Conservation (phyloP, 352 stramenopile species). For the Thraustochytrium striatum region DNA sequence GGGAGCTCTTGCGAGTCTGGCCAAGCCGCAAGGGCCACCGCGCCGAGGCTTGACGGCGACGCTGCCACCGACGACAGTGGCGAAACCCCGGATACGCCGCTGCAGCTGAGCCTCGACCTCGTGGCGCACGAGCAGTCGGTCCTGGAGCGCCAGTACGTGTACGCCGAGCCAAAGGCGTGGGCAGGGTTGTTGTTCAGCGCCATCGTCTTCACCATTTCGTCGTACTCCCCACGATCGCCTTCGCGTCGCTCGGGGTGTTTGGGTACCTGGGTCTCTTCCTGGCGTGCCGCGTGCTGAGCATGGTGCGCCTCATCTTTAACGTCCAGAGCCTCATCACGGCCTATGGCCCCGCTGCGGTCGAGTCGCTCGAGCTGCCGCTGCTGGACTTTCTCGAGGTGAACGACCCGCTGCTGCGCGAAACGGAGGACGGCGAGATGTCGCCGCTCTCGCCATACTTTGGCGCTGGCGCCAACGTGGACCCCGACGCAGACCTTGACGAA, state of each 20-base stretch:
- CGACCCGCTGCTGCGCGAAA: not conserved
- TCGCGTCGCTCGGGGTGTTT: slow-evolving; percentile 18
- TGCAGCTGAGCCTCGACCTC: not conserved
- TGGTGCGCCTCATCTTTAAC: slow-evolving; percentile 32
- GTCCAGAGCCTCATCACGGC: slow-evolving; percentile 10
- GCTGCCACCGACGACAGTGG: not conserved
- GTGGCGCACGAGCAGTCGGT: not conserved
- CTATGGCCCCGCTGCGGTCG: slow-evolving; percentile 16
- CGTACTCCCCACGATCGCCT: not conserved
- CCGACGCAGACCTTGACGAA: not conserved
- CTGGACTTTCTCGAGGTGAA: slow-evolving; percentile 47
- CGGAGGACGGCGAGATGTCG: not conserved
- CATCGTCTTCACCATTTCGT: not conserved
- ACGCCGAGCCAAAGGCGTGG: slow-evolving; percentile 31
- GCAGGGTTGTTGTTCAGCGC: not conserved
- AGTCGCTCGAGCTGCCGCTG: slow-evolving; percentile 41
- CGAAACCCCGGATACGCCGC: not conserved
- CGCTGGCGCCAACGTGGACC: not conserved
- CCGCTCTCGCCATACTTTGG: not conserved
- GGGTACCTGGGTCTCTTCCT: slow-evolving; percentile 26
- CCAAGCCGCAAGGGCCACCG: no score
- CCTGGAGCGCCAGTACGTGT: slow-evolving; percentile 3
- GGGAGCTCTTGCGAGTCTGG: no score
- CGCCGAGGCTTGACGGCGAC: not conserved
- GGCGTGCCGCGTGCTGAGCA: not conserved